These are phyloP conservation scores for Talaromyces funiculosus DNA, from an alignment of 2,329 filamentous ascomycete species.

Conservation along the genomic window DNA sequence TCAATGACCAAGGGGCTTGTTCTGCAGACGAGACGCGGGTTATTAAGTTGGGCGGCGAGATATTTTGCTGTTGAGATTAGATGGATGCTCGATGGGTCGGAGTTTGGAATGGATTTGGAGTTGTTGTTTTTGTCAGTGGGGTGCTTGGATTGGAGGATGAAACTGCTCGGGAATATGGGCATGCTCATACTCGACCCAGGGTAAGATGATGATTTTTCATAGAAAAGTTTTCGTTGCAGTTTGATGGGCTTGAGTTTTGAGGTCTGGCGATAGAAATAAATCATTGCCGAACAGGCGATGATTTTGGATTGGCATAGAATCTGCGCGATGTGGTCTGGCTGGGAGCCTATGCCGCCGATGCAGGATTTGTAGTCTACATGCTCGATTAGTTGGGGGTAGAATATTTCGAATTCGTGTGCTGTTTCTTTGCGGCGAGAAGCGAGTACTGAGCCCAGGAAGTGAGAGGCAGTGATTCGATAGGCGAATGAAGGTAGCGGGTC, in stretches of 20 bases:
- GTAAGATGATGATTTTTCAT: not conserved
- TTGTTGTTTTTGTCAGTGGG: not conserved
- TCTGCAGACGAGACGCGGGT: not conserved
- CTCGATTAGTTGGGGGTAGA: not conserved
- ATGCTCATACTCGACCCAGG: not conserved
- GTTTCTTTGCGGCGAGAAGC: not conserved
- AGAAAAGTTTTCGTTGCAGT: not conserved
- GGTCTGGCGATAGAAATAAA: constrained; percentile 68
- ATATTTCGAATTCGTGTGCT: constrained; percentile 48
- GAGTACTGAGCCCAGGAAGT: constrained; percentile 68
- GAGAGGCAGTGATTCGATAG: constrained; percentile 70
- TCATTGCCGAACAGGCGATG: constrained; percentile 36
- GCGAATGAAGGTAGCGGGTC: constrained; percentile 66
- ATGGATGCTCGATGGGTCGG: constrained; percentile 1
- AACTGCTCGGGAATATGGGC: not conserved
- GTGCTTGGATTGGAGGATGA: not conserved
- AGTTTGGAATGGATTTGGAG: not conserved
- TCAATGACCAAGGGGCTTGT: constrained; percentile 11
- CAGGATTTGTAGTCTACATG: not conserved
- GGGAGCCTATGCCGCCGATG: not conserved
- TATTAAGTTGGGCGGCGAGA: constrained; percentile 15
- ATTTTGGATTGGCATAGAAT: not conserved
- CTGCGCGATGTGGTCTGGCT: not conserved
- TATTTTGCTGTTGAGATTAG: constrained; percentile 13
- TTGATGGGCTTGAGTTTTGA: constrained; percentile 40